Conservation (phyloP, 371 early-diverging fungal species). For the Synchytrium microbalum region DNA sequence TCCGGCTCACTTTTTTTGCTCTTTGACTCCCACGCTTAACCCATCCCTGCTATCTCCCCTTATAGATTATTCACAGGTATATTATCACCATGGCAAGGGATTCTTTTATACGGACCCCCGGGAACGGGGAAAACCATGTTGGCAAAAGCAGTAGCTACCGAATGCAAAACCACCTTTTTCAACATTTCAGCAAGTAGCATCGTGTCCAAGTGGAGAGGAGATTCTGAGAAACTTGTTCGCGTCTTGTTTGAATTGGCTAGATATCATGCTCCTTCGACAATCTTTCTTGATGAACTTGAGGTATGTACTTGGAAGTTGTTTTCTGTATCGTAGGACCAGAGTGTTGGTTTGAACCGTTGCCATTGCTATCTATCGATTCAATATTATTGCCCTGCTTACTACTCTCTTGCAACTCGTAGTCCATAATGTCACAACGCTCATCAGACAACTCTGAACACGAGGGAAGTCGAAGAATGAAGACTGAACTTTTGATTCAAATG, state of each 20-base stretch:
- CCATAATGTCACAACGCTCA: conserved; percentile 69
- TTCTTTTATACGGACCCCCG: conserved; percentile 92
- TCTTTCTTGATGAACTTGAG: conserved; percentile 99
- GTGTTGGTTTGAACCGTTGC: no score
- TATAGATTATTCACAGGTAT: conserved; percentile 51
- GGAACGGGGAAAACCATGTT: conserved; percentile 98
- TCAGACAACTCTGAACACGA: conserved; percentile 77
- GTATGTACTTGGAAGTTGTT: conserved; percentile 89
- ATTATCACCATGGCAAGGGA: conserved; percentile 87
- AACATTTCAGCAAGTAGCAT: conserved; percentile 98
- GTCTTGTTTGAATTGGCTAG: conserved; percentile 96
- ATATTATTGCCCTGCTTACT: no score
- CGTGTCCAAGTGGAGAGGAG: conserved; percentile 91
- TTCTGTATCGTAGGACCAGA: no score
- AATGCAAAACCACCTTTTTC: conserved; percentile 94
- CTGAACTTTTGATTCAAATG: conserved; percentile 97
- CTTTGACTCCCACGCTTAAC: not conserved
- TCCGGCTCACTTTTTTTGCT: not conserved
- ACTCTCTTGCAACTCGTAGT: conserved; percentile 70
- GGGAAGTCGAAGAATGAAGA: conserved; percentile 85
- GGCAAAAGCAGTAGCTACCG: conserved; percentile 99
- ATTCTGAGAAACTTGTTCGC: conserved; percentile 94
- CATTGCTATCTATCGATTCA: no score
- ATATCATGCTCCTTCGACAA: conserved; percentile 96
- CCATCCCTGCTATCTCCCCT: not conserved